phyloP scores from a whole-genome alignment of 805 yeast species.

The Kregervanrija pseudodelftensis region DNA sequence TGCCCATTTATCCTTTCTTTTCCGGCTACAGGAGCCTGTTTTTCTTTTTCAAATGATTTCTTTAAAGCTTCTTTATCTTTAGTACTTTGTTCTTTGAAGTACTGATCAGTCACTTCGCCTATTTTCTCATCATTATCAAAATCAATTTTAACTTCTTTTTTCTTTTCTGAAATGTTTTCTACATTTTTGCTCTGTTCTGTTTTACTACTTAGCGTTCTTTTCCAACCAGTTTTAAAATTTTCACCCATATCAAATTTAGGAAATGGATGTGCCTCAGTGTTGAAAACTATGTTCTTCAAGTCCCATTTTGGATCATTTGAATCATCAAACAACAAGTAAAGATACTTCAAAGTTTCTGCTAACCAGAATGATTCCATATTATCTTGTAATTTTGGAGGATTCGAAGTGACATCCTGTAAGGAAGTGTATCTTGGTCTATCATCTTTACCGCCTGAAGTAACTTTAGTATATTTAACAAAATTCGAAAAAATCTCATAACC shows the following conservation, averaged over 20 bases:
- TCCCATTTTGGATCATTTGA: conserved; percentile 47
- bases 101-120: not conserved
- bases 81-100: not conserved
- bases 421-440: conserved; percentile 47
- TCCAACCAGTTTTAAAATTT: conserved; percentile 57
- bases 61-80: not conserved
- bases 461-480: conserved; percentile 53
- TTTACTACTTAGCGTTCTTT: conserved; percentile 21
- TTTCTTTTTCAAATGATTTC: not conserved
- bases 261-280: conserved; percentile 91
- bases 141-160: not conserved
- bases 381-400: conserved; percentile 49
- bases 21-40: not conserved
- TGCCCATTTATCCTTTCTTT: no score
- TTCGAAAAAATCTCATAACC: conserved; percentile 79
- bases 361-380: conserved; percentile 92
- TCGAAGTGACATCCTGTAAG: conserved; percentile 56
- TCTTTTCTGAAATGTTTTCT: not conserved
- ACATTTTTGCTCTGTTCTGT: not conserved
- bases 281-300: conserved; percentile 65
- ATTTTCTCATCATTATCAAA: not conserved
- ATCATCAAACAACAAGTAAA: conserved; percentile 72
- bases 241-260: conserved; percentile 58
- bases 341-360: conserved; percentile 85
- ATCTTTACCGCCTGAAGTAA: conserved; percentile 38